phyloP scores from a whole-genome alignment of 176 grass and related monocot species.

The Secale cereale region DNA sequence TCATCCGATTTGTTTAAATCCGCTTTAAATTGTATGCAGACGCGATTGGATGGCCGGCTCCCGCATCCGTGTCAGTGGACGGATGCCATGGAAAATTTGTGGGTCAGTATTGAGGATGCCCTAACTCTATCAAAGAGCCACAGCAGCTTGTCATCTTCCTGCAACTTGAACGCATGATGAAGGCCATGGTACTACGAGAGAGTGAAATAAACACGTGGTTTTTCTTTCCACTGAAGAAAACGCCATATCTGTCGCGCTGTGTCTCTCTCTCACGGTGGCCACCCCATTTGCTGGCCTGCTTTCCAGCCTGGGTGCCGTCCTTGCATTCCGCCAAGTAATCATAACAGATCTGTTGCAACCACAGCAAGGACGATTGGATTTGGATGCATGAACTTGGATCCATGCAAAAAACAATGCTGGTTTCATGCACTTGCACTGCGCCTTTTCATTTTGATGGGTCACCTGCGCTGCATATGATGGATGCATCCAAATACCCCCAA shows the following conservation, averaged over 20 bases:
- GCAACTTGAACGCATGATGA: too few species aligned
- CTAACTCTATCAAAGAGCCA: too few species aligned
- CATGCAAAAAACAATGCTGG: not conserved
- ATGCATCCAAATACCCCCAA: not conserved
- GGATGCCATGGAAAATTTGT: too few species aligned
- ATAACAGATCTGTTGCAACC: not conserved
- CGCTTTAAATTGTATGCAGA: too few species aligned
- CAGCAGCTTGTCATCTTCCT: too few species aligned
- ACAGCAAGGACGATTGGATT: not conserved
- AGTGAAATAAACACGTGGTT: conserved; percentile 13
- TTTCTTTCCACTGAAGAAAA: not conserved
- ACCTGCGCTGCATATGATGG: not conserved
- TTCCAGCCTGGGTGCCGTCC: conserved; percentile 18
- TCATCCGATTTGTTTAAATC: too few species aligned
- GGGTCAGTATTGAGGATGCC: too few species aligned
- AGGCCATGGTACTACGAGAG: not conserved
- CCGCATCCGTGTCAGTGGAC: too few species aligned
- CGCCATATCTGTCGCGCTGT: not conserved
- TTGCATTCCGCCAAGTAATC: not conserved
- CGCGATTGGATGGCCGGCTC: too few species aligned
- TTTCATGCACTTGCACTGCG: not conserved
- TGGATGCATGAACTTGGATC: not conserved
- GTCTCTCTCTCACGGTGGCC: not conserved
- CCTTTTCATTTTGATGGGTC: not conserved
- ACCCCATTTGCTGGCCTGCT: not conserved